These are phyloP conservation scores for Anacardium occidentale DNA, from an alignment of 345 rosid genomes.

Conservation along the genomic window DNA sequence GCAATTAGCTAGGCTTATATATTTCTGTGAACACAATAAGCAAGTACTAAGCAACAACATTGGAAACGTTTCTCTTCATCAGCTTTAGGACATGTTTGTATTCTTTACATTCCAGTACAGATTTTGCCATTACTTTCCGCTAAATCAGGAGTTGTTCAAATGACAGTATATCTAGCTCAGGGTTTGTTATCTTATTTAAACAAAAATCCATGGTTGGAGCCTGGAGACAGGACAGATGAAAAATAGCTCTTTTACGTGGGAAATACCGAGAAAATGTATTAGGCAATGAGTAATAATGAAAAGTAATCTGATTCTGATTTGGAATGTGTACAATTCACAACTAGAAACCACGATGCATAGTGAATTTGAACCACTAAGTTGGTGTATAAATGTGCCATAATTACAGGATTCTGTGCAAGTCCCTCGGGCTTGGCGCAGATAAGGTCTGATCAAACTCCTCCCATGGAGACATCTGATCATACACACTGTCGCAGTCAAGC, in stretches of 20 bases:
- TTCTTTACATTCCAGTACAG: constrained; percentile 88
- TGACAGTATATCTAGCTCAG: constrained; percentile 52
- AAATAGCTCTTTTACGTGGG: constrained; percentile 75
- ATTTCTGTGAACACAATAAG: constrained; percentile 35
- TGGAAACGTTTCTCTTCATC: constrained; percentile 77
- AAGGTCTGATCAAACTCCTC: constrained; percentile 94
- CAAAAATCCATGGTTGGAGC: constrained; percentile 90
- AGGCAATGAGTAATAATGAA: constrained; percentile 26
- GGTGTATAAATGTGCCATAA: no score
- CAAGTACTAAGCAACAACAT: constrained; percentile 56
- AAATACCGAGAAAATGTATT: constrained; percentile 52
- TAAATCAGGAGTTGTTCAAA: constrained; percentile 84
- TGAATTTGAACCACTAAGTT: no score
- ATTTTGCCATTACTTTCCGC: constrained; percentile 93
- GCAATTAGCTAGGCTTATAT: no score
- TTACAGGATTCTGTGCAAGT: constrained; percentile 58
- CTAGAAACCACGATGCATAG: no score
- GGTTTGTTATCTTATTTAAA: constrained; percentile 78
- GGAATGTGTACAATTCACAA: neutral
- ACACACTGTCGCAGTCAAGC: neutral
- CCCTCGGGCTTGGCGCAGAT: constrained; percentile 55
- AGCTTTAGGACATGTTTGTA: constrained; percentile 77
- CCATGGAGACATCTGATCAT: constrained; percentile 69
- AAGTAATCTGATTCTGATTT: neutral
- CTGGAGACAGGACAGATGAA: constrained; percentile 73